Percentiles rank a stretch among this genome's conserved stretches.
Evolutionary conservation across 192 early-diverging fungal genomes (phyloP).

Genomic region (Coemansia sp.): DNA sequence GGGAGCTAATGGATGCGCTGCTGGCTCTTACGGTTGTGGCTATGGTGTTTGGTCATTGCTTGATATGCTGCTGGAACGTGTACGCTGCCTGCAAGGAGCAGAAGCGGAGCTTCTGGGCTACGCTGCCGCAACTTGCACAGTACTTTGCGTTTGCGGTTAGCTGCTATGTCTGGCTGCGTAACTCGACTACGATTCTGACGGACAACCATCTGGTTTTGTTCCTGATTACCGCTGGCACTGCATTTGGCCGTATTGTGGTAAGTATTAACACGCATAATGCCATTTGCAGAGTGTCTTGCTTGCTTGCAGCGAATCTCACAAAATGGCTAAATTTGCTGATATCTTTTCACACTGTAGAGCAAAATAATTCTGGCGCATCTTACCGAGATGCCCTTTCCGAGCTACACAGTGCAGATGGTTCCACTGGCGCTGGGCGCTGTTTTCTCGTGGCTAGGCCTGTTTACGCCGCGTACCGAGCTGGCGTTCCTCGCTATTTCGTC

Average conservation of each 20-base stretch:
- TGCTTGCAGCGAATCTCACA: neutral
- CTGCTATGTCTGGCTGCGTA: conserved; percentile 72
- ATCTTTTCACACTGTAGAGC: conserved; percentile 48
- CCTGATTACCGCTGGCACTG: conserved; percentile 72
- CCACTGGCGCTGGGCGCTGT: conserved; percentile 72
- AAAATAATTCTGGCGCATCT: conserved; percentile 90
- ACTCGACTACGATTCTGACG: conserved; percentile 65
- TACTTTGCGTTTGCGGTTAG: conserved; percentile 61
- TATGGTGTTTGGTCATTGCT: conserved; percentile 47
- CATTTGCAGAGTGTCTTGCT: neutral
- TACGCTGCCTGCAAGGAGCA: conserved; percentile 55
- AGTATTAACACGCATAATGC: conserved; percentile 8
- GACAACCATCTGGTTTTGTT: conserved; percentile 74
- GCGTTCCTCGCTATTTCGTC: conserved; percentile 70
- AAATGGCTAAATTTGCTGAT: neutral
- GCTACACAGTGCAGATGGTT: conserved; percentile 74
- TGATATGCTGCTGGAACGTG: conserved; percentile 51
- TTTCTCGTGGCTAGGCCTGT: conserved; percentile 67
- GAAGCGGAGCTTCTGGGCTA: conserved; percentile 61
- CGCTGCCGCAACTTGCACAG: conserved; percentile 65
- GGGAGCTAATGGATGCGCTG: conserved; percentile 43
- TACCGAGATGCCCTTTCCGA: conserved; percentile 78
- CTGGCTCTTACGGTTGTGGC: conserved; percentile 29
- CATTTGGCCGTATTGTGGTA: conserved; percentile 80
- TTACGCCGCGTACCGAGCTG: conserved; percentile 67